phyloP scores from a whole-genome alignment of 2,329 filamentous ascomycete genomes.

The Sphaerulina populicola region DNA sequence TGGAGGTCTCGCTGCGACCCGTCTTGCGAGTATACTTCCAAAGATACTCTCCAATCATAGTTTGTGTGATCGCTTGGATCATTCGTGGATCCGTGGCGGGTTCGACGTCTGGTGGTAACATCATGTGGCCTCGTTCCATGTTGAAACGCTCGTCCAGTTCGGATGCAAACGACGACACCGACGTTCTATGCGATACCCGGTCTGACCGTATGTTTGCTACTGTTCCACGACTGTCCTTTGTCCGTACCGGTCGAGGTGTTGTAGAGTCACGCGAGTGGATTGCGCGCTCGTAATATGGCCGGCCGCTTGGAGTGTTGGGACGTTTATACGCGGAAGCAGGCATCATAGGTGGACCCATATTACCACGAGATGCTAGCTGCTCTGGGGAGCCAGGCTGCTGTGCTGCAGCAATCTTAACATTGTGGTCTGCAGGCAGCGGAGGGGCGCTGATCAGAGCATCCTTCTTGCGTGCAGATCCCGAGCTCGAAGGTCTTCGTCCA shows the following conservation, averaged over 20 bases:
- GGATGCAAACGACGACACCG: conserved; percentile 89
- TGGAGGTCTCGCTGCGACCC: conserved; percentile 79
- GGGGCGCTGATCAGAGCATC: conserved; percentile 37
- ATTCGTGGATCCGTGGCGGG: conserved; percentile 80
- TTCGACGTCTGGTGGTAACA: conserved; percentile 54
- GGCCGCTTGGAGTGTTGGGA: conserved; percentile 25
- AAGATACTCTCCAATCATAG: conserved; percentile 97
- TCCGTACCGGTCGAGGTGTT: conserved; percentile 48
- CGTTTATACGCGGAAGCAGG: conserved; percentile 65
- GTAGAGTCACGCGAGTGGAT: conserved; percentile 39
- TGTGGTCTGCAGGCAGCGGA: conserved; percentile 74
- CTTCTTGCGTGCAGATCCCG: conserved; percentile 56
- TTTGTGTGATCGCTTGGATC: conserved; percentile 98
- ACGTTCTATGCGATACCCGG: conserved; percentile 56
- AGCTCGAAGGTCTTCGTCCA: conserved; percentile 57
- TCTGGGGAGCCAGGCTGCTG: conserved; percentile 40
- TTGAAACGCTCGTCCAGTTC: conserved; percentile 90
- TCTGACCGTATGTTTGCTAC: conserved; percentile 12
- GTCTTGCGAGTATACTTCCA: conserved; percentile 98
- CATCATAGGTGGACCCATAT: conserved; percentile 77
- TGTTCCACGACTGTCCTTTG: conserved; percentile 34
- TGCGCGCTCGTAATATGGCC: conserved; percentile 15
- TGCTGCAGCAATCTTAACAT: conserved; percentile 73
- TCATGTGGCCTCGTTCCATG: conserved; percentile 49
- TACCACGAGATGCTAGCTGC: conserved; percentile 31